Evolutionary conservation across 192 early-diverging fungal species (phyloP), one percentile per base, ranked within the genome.

Genomic region (Obelidium mucronatum): DNA sequence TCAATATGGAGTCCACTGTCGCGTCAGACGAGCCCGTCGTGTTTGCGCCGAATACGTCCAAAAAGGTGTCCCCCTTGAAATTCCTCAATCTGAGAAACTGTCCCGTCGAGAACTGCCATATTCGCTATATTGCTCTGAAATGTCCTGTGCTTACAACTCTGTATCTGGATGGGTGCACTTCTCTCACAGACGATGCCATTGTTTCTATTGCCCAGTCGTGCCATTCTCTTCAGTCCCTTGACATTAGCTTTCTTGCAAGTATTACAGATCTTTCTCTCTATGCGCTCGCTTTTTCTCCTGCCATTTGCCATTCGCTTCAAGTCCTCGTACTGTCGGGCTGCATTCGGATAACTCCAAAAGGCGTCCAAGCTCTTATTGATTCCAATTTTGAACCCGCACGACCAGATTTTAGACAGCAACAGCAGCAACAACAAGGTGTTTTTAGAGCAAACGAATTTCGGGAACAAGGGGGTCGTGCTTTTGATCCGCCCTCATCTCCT

Each of bases 1-100:
- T 84, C 15, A 48, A 56, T n/a, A 28, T 84, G 33, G 83, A 84
- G 60, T 54, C 33, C 40, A 65, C 68, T 36, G 36, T 6, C 8
- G 55, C 55, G 24, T 40, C 53, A 6, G 11, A 24, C 4, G 13
- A 17, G 11, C 26, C 81, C 1, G 13, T 77, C 24, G 5, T 34
- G 13, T 39, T 64, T 15, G n/a, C 33, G 19, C 68, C 42, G 24
- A 44, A 8, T 30, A 65, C 35, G 19, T 8, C 44, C 11, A 48
- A 48, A 19, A 48, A 48, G 11, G 19, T 15, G 44, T 48, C 44
- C 3, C 73, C 78, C 19, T 48, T 82, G 36, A 39, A 64, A 37
- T 22, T 19, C 33, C 56, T 82, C 13, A 73, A 73, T 62, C 39
- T 81, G 31, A 42, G 60, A 36, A 80, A 82, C 61, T 34, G 24